Percentiles rank a stretch among this genome's conserved stretches.
phyloP scores from a whole-genome alignment of 768 basidiomycete genomes.

The Tylopilus subfusipes region DNA sequence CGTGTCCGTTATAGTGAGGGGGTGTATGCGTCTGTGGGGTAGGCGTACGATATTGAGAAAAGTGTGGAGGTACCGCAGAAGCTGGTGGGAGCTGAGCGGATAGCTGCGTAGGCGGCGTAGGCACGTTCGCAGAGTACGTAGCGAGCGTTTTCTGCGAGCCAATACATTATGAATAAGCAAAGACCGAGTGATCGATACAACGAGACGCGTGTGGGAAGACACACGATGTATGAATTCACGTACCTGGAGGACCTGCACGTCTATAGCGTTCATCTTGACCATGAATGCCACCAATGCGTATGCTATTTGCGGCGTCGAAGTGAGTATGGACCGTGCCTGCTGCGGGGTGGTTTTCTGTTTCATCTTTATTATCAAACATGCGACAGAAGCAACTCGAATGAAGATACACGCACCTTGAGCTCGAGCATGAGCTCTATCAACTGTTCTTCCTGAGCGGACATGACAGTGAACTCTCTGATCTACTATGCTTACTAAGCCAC shows the following conservation, averaged over 20 bases:
- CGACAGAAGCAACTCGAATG: not conserved
- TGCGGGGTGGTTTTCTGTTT: conserved; percentile 72
- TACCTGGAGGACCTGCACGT: conserved; percentile 75
- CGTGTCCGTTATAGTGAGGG: conserved; percentile 29
- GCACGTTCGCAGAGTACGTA: conserved; percentile 38
- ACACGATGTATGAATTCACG: conserved; percentile 2
- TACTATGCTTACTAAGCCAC: conserved; percentile 15
- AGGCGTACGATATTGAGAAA: conserved; percentile 34
- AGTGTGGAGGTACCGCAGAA: conserved; percentile 48
- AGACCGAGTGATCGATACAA: not conserved
- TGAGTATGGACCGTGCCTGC: conserved; percentile 65
- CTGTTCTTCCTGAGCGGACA: conserved; percentile 63
- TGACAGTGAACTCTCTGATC: conserved; percentile 18
- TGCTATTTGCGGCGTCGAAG: conserved; percentile 70
- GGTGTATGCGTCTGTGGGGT: conserved; percentile 32
- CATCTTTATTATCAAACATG: not conserved
- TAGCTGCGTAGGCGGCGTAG: conserved; percentile 21
- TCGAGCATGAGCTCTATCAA: conserved; percentile 73
- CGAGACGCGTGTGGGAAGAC: not conserved
- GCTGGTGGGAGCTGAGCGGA: conserved; percentile 28
- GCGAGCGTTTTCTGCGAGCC: conserved; percentile 57
- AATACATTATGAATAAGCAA: conserved; percentile 5
- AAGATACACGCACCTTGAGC: conserved; percentile 47
- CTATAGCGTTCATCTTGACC: conserved; percentile 73
- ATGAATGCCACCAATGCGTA: conserved; percentile 75